phyloP scores from a whole-genome alignment of 805 yeast species.

The Starmerella asiatica region DNA sequence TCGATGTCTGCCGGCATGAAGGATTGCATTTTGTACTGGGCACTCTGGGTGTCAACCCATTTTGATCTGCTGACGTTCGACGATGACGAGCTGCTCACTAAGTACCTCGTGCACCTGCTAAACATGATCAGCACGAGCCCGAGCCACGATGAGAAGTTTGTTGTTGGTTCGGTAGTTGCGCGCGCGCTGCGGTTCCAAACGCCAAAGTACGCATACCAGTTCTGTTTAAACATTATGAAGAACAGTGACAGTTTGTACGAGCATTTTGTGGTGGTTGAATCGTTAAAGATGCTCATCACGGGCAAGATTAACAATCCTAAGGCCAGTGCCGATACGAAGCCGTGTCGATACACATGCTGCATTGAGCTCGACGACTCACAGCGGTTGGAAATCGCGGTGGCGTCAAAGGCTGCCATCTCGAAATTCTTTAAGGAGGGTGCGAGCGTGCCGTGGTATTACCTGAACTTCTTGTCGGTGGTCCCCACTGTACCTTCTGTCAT shows the following conservation, averaged over 20 bases:
- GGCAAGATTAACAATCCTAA: conserved; percentile 11
- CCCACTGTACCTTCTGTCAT: conserved; percentile 27
- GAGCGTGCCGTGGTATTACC: conserved; percentile 13
- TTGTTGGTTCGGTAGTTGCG: conserved; percentile 48
- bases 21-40: conserved; percentile 28
- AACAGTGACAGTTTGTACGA: conserved; percentile 45
- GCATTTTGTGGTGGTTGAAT: conserved; percentile 45
- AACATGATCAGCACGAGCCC: conserved; percentile 25
- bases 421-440: conserved; percentile 3
- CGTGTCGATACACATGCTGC: neutral
- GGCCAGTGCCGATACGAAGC: neutral
- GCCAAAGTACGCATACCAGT: conserved; percentile 44
- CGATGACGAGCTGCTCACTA: conserved; percentile 25
- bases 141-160: conserved; percentile 21
- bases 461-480: conserved; percentile 22
- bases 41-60: conserved; percentile 23
- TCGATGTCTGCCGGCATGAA: conserved; percentile 23
- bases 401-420: conserved; percentile 11
- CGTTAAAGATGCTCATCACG: conserved; percentile 47
- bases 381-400: conserved; percentile 12
- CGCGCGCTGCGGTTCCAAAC: conserved; percentile 47
- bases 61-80: conserved; percentile 21
- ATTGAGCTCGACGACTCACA: conserved; percentile 7
- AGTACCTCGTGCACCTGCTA: conserved; percentile 34
- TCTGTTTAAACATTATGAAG: conserved; percentile 48